Base-by-base conservation (phyloP, 2,329 filamentous ascomycete species). In the Beauveria rudraprayagi region DNA sequence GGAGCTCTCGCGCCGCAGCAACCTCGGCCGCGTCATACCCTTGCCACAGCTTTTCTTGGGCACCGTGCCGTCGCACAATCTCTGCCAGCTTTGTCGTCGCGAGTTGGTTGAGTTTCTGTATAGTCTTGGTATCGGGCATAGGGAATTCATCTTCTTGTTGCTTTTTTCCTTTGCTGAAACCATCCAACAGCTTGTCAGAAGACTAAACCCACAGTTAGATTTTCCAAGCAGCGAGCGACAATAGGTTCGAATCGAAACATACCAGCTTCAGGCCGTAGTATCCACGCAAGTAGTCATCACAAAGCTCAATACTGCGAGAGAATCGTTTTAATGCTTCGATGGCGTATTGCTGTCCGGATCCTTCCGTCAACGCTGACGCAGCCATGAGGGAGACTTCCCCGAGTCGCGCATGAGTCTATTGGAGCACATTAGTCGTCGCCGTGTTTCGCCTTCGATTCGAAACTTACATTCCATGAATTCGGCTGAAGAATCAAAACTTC, bases 261-360 rank as follows among this genome's bases (percentile, higher is more conserved):
- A 92, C 88, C 73, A 92, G 73, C 72, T 93, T 94, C 63, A 99
- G 77, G 7, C 94, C 94, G 73, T 96, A 97, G 72, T 92, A 96
- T 1, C 92, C 94, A 63, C 94, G 86, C 64, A 97, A 75, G 71
- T 97, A 97, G 71, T 92, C 87, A 67, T 97, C 90, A 70, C 94
- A 97, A 57, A 99, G 83, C 76, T 99, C 94, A 65, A 97, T 85
- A 69, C 92, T 94, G 68, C 94, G 85, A 71, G 89, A 90, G 75
- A 96, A 97, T 65, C 92, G 85, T 70, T 91, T 90, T 59, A 96
- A 74, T 5, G 91, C 87, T 70, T 92, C 89, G 48, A 83, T 79
- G 60, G 94, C 77, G 67, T 84, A 78, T 70, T 81, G 82, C 48
- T 78, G 73, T 3, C 76, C 70, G 30, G 76, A 72, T 5, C 70